Conservation (phyloP, 257 asterid species). For the Solanum sejunctum region DNA sequence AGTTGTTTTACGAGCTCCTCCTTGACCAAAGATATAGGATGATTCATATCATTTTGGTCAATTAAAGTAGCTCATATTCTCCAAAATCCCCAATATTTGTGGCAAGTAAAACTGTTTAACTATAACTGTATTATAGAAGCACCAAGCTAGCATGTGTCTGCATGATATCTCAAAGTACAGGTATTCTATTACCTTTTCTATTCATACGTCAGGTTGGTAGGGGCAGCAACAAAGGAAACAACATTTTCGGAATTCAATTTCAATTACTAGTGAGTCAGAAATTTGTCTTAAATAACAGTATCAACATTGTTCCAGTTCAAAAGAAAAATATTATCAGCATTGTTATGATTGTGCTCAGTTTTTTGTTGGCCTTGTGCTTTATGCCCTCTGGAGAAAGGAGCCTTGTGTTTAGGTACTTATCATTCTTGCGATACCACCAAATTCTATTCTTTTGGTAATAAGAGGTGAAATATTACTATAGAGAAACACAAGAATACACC, state of each 20-base stretch:
- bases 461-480: too few relatives aligned
- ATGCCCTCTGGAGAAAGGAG: too few relatives aligned
- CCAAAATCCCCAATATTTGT: constrained; percentile 81
- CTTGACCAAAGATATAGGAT: constrained; percentile 74
- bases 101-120: not conserved
- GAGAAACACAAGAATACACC: too few relatives aligned
- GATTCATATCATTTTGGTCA: constrained; percentile 76
- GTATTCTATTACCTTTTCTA: too few relatives aligned
- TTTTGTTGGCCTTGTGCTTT: not conserved
- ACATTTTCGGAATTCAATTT: not conserved
- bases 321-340: not conserved
- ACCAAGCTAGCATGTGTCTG: not conserved
- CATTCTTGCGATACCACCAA: not conserved
- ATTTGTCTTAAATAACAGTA: not conserved
- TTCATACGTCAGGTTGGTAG: too few relatives aligned
- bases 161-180: not conserved
- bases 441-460: not conserved
- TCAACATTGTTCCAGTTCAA: not conserved
- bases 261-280: not conserved
- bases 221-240: not conserved
- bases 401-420: not conserved
- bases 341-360: not conserved
- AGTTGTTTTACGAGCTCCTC: constrained; percentile 79
- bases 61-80: constrained; percentile 93
- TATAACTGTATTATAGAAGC: not conserved